phyloP scores from a whole-genome alignment of 495 filamentous ascomycete species.

The Penicillium waksmanii region DNA sequence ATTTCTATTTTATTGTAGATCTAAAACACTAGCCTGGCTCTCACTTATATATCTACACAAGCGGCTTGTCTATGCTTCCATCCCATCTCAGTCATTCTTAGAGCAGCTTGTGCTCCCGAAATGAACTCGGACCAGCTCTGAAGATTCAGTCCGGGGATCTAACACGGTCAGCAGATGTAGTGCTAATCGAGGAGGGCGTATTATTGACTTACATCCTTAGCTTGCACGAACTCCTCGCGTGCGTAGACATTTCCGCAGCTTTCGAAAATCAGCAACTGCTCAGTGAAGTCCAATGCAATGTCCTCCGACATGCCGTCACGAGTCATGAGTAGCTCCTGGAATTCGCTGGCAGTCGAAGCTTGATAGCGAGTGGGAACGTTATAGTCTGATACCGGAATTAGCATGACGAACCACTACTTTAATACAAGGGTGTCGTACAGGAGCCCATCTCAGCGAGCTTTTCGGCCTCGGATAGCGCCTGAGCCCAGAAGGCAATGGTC shows the following conservation, averaged over 20 bases:
- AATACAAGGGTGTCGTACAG: neutral
- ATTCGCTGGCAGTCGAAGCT: constrained; percentile 8
- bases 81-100: no score
- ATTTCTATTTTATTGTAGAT: no score
- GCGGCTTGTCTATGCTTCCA: neutral
- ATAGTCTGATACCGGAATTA: constrained; percentile 1
- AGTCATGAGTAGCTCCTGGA: constrained; percentile 16
- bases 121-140: constrained; percentile 1
- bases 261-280: constrained; percentile 25
- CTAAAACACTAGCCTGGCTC: no score
- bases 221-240: constrained; percentile 17
- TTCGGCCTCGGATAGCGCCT: constrained; percentile 18
- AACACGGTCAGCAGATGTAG: neutral
- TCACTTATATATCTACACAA: neutral
- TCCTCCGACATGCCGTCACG: constrained; percentile 17
- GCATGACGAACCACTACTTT: neutral
- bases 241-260: constrained; percentile 21
- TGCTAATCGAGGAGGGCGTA: neutral
- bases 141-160: neutral
- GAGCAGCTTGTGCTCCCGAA: neutral
- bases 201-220: constrained; percentile 19
- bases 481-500: constrained; percentile 18
- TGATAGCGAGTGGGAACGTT: constrained; percentile 14
- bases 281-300: constrained; percentile 21
- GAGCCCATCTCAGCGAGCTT: constrained; percentile 10